These are phyloP conservation scores for Penicillium sp. DNA, from an alignment of 2,329 filamentous ascomycete genomes.

Conservation along the genomic window DNA sequence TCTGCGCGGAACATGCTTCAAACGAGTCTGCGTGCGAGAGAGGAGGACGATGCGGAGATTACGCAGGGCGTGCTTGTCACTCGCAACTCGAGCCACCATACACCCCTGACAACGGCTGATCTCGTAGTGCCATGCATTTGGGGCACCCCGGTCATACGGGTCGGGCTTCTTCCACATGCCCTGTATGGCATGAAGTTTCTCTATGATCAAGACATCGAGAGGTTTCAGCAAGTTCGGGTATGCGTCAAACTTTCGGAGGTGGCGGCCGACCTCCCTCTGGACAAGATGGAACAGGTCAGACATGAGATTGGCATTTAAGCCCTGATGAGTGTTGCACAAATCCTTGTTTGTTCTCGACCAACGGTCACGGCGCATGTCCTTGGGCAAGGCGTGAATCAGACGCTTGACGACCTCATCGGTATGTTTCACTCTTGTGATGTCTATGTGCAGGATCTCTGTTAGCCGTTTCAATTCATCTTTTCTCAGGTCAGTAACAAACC, in stretches of 20 bases:
- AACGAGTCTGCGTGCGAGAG: conserved; percentile 31
- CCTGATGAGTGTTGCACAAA: conserved; percentile 25
- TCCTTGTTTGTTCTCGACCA: background rate
- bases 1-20: conserved; percentile 22
- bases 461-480: conserved; percentile 22
- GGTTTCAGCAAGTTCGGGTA: conserved; percentile 16
- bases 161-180: conserved; percentile 33
- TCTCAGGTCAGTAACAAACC: conserved; percentile 20
- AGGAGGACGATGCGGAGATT: conserved; percentile 33
- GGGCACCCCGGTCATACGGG: background rate
- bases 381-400: conserved; percentile 19
- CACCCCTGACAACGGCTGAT: conserved; percentile 39
- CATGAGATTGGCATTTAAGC: conserved; percentile 27
- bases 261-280: conserved; percentile 25
- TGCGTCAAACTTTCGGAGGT: conserved; percentile 21
- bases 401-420: conserved; percentile 8
- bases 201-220: conserved; percentile 17
- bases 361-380: conserved; percentile 11
- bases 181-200: conserved; percentile 27
- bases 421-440: conserved; percentile 12
- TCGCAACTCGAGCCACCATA: conserved; percentile 35
- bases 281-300: conserved; percentile 21
- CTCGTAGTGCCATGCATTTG: conserved; percentile 27
- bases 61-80: conserved; percentile 25
- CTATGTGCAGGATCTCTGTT: conserved; percentile 25